A percentile compares a stretch with the other conserved stretches of the same genome.
These are phyloP conservation scores for Boeremia lycopersici DNA, from an alignment of 2,329 filamentous ascomycete species.

Conservation along the genomic window DNA sequence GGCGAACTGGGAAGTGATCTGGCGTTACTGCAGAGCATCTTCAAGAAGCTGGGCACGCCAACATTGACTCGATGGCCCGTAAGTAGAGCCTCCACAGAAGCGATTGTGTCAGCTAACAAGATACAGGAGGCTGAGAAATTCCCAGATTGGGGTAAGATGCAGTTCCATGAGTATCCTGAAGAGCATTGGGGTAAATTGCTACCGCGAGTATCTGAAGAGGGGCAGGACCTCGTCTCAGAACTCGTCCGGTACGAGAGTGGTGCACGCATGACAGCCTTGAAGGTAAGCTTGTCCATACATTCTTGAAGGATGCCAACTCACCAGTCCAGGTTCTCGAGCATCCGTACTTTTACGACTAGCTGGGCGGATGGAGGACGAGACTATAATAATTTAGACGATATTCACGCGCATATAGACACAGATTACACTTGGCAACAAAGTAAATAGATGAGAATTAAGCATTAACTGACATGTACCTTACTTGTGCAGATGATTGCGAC, in stretches of 20 bases:
- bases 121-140: conserved; percentile 66
- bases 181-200: conserved; percentile 74
- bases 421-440: not conserved
- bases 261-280: conserved; percentile 67
- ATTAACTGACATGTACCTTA: not conserved
- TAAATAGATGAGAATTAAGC: not conserved
- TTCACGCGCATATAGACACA: conserved; percentile 5
- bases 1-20: conserved; percentile 92
- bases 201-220: conserved; percentile 62
- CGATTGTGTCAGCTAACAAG: conserved; percentile 8
- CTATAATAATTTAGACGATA: conserved; percentile 1
- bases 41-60: conserved; percentile 88
- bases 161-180: conserved; percentile 76
- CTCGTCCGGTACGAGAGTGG: conserved; percentile 76
- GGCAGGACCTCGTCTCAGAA: conserved; percentile 68
- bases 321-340: conserved; percentile 36
- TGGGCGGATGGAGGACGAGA: not conserved
- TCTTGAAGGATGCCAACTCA: not conserved
- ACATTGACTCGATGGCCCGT: conserved; percentile 81
- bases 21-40: conserved; percentile 88
- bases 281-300: conserved; percentile 53
- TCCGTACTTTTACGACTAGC: conserved; percentile 32
- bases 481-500: not conserved
- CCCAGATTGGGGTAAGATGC: conserved; percentile 84
- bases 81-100: conserved; percentile 27